Percentiles rank a stretch among this genome's conserved stretches.
Conservation (phyloP, 1,284 basidiomycete genomes). For the Ganoderma lucidum region DNA sequence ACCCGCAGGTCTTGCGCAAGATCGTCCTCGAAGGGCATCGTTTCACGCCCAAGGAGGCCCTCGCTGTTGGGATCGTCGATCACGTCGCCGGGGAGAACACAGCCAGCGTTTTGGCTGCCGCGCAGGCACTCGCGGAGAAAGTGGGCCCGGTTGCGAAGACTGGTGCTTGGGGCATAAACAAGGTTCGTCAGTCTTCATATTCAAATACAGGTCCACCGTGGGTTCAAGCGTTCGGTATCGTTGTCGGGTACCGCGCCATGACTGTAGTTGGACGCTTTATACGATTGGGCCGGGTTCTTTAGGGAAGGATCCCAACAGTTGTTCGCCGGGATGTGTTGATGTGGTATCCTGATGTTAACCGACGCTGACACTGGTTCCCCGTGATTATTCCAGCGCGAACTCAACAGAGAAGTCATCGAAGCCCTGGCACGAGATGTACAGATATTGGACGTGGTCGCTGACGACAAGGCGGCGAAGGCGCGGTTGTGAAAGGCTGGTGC, state of each 20-base stretch:
- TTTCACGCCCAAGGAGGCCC: constrained; percentile 81
- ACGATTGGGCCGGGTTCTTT: not conserved
- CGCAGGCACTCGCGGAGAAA: constrained; percentile 62
- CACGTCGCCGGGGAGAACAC: constrained; percentile 64
- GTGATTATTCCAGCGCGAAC: constrained; percentile 44
- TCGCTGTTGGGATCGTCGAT: constrained; percentile 77
- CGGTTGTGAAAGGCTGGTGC: constrained; percentile 37
- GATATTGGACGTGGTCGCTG: constrained; percentile 35
- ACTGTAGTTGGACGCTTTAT: not conserved
- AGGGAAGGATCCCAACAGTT: not conserved
- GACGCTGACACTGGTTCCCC: not conserved
- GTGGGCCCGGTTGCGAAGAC: constrained; percentile 55
- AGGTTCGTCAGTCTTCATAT: constrained; percentile 43
- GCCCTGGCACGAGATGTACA: constrained; percentile 39
- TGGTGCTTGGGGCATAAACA: constrained; percentile 76
- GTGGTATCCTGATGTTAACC: not conserved
- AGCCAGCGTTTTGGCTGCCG: constrained; percentile 67
- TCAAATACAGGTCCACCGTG: too few species aligned
- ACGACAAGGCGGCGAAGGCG: constrained; percentile 45
- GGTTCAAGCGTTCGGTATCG: not conserved
- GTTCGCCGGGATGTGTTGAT: not conserved
- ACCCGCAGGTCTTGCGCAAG: constrained; percentile 71
- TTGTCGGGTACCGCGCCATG: not conserved
- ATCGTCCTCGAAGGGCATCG: constrained; percentile 86
- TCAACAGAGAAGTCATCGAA: constrained; percentile 49